phyloP scores from a whole-genome alignment of 2,329 filamentous ascomycete genomes.

The Teratosphaeria viscida region DNA sequence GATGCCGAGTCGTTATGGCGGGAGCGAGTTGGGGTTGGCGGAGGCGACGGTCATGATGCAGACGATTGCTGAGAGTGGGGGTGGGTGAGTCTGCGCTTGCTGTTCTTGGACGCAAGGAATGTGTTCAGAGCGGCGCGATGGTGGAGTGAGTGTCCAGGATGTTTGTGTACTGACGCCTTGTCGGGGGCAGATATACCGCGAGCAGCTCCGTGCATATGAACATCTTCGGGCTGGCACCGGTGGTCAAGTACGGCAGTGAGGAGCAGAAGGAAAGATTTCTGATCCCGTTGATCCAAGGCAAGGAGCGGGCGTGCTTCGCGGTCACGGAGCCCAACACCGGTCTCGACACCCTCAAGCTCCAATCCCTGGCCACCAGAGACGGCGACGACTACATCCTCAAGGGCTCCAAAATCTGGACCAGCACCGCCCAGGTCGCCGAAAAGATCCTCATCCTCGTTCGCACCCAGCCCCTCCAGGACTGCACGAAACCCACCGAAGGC shows the following conservation, averaged over 20 bases:
- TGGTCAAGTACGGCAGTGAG: constrained; percentile 34
- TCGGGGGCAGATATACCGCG: constrained; percentile 23
- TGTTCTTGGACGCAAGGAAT: neutral
- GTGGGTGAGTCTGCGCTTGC: constrained; percentile 15
- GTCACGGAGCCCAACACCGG: constrained; percentile 37
- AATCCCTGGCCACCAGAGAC: constrained; percentile 27
- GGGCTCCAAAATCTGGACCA: constrained; percentile 37
- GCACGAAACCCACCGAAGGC: constrained; percentile 33
- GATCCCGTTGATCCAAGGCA: constrained; percentile 30
- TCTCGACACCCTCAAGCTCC: constrained; percentile 33
- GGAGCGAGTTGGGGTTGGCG: constrained; percentile 31
- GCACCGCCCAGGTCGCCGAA: constrained; percentile 35
- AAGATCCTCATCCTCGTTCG: constrained; percentile 35
- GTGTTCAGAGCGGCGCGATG: neutral
- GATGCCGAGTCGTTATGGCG: constrained; percentile 33
- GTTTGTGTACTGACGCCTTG: neutral
- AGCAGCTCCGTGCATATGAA: constrained; percentile 39
- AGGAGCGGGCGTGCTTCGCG: constrained; percentile 33
- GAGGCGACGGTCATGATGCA: constrained; percentile 40
- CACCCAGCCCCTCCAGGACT: constrained; percentile 32
- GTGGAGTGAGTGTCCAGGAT: neutral
- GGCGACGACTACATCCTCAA: constrained; percentile 28
- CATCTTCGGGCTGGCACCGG: constrained; percentile 37
- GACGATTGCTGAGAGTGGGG: constrained; percentile 36
- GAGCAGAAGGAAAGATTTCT: constrained; percentile 34